A percentile compares a stretch with the other conserved stretches of the same genome.
Conservation (phyloP, 2,329 filamentous ascomycete species). For the Colletotrichum sp. region DNA sequence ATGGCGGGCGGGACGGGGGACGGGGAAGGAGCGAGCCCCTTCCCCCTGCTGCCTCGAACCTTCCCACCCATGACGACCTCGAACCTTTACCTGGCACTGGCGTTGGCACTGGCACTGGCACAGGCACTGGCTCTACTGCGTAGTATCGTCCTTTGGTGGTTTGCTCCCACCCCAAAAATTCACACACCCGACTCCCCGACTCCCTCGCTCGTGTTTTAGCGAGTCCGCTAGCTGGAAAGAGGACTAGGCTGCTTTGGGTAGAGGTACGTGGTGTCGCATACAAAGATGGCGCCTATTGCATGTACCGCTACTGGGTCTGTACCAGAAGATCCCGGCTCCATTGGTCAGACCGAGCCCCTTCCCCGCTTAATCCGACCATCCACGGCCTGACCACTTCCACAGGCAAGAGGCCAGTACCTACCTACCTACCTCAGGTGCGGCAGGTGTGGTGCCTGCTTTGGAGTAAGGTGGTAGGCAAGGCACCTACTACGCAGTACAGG, state of each 20-base stretch:
- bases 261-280: constrained; percentile 8
- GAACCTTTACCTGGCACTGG: neutral
- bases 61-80: neutral
- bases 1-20: neutral
- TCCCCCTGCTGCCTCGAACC: neutral
- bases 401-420: neutral
- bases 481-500: neutral
- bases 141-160: neutral
- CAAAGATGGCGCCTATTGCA: constrained; percentile 3
- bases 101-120: neutral
- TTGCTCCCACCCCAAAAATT: neutral
- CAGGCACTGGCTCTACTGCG: neutral
- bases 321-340: neutral
- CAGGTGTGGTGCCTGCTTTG: neutral
- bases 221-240: neutral
- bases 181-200: constrained; percentile 9
- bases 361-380: constrained; percentile 16
- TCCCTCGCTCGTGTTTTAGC: constrained; percentile 19
- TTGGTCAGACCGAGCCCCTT: constrained; percentile 11
- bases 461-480: neutral
- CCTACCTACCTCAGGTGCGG: neutral
- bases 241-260: constrained; percentile 6
- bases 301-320: constrained; percentile 11
- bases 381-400: neutral
- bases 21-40: neutral